Base-by-base conservation (phyloP, 2,329 filamentous ascomycete species). In the Fusarium anthophilum region DNA sequence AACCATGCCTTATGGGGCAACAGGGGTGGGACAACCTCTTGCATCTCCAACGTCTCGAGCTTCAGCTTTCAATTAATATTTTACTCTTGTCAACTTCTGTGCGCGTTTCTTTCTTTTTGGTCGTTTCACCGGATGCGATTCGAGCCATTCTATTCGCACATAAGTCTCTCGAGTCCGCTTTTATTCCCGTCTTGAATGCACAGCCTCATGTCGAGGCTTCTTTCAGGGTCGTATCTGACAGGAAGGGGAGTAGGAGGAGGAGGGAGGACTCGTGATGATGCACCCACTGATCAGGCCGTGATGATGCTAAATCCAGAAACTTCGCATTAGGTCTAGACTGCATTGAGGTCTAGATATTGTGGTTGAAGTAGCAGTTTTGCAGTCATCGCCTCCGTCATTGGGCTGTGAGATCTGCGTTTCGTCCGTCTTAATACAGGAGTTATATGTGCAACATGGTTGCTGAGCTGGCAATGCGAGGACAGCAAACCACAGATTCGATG, bases 391-490 rank as follows among this genome's bases (percentile, higher is more conserved):
- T 53, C 64, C 55, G 39, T 67, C 62, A 69, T 72, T 62, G 63
- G 47, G 30, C 37, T 71, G 39, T 39, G 35, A 35, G 62, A 57
- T 69, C 61, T 51, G 47, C 53, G 41, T 59, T 58, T 51, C 32
- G 43, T n/a, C 56, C 20, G 24, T 68, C 71, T 73, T 73, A 73
- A 74, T 41, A 37, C 58, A 58, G 57, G 66, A 74, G 66, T 68
- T 73, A 73, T 73, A 72, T 74, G 43, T 66, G 35, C 62, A 62
- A 54, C 43, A 67, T 50, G 47, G 44, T 32, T 74, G 71, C 63
- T 74, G 72, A 72, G 72, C 39, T 74, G 72, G 72, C 72, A 74
- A 72, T 70, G 53, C 47, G 71, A 58, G 26, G 63, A 63, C 55
- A 59, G 41, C 63, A 51, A 68, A 48, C 41, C 38, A 60, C 45